These are phyloP conservation scores for Ilyonectria destructans DNA, from an alignment of 2,329 filamentous ascomycete genomes.

Conservation along the genomic window DNA sequence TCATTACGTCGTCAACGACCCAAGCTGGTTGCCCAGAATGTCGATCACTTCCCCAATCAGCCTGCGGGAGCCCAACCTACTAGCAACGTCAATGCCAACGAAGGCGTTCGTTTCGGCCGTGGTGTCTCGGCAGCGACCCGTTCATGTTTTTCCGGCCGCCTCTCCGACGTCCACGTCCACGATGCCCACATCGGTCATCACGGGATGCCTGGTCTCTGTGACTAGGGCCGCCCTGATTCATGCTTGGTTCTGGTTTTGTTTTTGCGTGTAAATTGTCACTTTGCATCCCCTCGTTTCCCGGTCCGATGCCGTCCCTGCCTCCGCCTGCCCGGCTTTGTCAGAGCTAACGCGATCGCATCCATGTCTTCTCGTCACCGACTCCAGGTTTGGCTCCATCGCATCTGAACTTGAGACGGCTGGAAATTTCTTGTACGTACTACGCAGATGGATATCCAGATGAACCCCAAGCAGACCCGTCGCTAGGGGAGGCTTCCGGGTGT, in stretches of 20 bases:
- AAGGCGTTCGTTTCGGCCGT: constrained; percentile 30
- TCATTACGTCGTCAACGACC: constrained; percentile 43
- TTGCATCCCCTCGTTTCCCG: constrained; percentile 1
- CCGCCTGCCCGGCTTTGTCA: neutral
- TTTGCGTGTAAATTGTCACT: neutral
- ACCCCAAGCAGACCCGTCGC: constrained; percentile 7
- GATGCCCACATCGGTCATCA: constrained; percentile 32
- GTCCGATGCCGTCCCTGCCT: constrained; percentile 7
- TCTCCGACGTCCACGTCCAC: constrained; percentile 17
- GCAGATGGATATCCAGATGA: constrained; percentile 1
- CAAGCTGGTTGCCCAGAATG: constrained; percentile 25
- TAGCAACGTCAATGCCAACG: constrained; percentile 35
- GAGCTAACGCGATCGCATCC: constrained; percentile 31
- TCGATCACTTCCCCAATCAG: constrained; percentile 45
- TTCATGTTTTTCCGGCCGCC: constrained; percentile 38
- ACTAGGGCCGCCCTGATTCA: constrained; percentile 28
- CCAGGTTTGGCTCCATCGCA: constrained; percentile 18
- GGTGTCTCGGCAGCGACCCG: constrained; percentile 35
- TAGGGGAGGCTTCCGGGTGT: constrained; percentile 9
- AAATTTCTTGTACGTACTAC: constrained; percentile 23
- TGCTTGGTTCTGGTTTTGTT: neutral
- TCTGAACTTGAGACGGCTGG: constrained; percentile 25
- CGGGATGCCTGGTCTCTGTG: constrained; percentile 21
- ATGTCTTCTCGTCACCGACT: constrained; percentile 29
- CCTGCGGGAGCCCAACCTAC: constrained; percentile 33